Evolutionary conservation across 164 flowering plant genomes (phyloP).

Genomic region (Tetracentron sinense): DNA sequence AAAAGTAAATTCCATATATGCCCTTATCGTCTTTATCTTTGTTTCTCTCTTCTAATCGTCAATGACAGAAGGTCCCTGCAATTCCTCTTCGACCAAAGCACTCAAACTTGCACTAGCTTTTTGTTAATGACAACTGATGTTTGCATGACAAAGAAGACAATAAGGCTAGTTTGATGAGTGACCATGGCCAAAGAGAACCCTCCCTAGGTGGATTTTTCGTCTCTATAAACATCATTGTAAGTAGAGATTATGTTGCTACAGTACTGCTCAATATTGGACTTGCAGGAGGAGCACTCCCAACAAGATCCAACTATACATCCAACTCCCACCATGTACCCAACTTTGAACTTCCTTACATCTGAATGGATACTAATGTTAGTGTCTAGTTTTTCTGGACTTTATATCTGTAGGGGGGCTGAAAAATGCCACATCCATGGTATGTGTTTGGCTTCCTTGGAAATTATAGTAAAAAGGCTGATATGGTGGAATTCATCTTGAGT

Average conservation of each 20-base stretch:
- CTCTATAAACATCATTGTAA: constrained; percentile 41
- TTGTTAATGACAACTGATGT: background rate
- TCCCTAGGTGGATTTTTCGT: constrained; percentile 56
- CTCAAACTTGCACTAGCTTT: constrained; percentile 34
- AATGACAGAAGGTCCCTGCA: too few relatives aligned
- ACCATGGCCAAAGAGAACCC: constrained; percentile 51
- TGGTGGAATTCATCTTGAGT: too few relatives aligned
- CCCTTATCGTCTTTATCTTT: too few relatives aligned
- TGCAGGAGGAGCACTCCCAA: constrained; percentile 38
- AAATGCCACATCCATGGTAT: too few relatives aligned
- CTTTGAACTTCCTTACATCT: constrained; percentile 37
- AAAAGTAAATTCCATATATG: too few relatives aligned
- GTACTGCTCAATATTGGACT: constrained; percentile 44
- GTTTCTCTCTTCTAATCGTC: too few relatives aligned
- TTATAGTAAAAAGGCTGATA: too few relatives aligned
- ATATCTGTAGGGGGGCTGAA: too few relatives aligned
- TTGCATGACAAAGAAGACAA: background rate
- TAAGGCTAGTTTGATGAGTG: constrained; percentile 29
- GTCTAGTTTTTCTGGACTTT: too few relatives aligned
- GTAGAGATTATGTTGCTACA: constrained; percentile 38
- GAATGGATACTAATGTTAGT: too few relatives aligned
- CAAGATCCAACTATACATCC: constrained; percentile 55
- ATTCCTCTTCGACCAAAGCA: too few relatives aligned
- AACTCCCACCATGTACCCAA: constrained; percentile 55
- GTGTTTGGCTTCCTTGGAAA: too few relatives aligned